Conservation (phyloP, 2,329 filamentous ascomycete genomes). For the Aurifilum marmelostoma region DNA sequence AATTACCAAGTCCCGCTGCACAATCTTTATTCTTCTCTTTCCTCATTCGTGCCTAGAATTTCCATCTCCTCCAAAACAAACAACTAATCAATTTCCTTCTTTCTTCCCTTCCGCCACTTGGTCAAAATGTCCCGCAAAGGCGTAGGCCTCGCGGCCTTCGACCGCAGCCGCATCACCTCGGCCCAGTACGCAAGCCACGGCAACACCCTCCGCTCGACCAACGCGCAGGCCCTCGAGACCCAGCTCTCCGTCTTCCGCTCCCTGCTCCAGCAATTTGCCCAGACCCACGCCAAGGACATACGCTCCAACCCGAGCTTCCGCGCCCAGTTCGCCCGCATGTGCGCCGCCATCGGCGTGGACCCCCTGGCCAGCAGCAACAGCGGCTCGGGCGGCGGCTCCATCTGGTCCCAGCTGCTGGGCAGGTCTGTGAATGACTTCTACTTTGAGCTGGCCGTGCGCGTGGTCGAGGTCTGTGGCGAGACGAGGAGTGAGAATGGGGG, state of each 20-base stretch:
- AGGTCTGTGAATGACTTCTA: slow-evolving; percentile 97
- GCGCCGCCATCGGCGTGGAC: slow-evolving; percentile 93
- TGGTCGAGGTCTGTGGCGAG: slow-evolving; percentile 88
- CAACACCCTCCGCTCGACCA: slow-evolving; percentile 79
- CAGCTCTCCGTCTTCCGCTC: slow-evolving; percentile 97
- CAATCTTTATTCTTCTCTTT: neutral
- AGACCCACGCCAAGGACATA: slow-evolving; percentile 94
- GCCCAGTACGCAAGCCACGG: slow-evolving; percentile 92
- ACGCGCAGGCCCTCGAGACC: slow-evolving; percentile 84
- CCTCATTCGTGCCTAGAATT: too few relatives aligned
- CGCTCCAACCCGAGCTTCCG: slow-evolving; percentile 94
- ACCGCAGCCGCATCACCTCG: slow-evolving; percentile 79
- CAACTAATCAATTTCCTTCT: too few relatives aligned
- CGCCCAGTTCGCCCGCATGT: slow-evolving; percentile 98
- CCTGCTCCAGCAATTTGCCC: slow-evolving; percentile 89
- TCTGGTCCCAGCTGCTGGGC: slow-evolving; percentile 93
- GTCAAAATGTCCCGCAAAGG: slow-evolving; percentile 71
- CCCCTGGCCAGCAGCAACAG: slow-evolving; percentile 74
- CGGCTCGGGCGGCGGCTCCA: slow-evolving; percentile 59
- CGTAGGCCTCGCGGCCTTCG: slow-evolving; percentile 88
- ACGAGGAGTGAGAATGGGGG: slow-evolving; percentile 92
- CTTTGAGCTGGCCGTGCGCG: slow-evolving; percentile 93
- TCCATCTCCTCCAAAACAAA: neutral
- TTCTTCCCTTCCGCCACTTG: too few relatives aligned
- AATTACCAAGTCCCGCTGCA: neutral